phyloP scores from a whole-genome alignment of 495 filamentous ascomycete genomes.

The Aspergillus incahuasiensis region DNA sequence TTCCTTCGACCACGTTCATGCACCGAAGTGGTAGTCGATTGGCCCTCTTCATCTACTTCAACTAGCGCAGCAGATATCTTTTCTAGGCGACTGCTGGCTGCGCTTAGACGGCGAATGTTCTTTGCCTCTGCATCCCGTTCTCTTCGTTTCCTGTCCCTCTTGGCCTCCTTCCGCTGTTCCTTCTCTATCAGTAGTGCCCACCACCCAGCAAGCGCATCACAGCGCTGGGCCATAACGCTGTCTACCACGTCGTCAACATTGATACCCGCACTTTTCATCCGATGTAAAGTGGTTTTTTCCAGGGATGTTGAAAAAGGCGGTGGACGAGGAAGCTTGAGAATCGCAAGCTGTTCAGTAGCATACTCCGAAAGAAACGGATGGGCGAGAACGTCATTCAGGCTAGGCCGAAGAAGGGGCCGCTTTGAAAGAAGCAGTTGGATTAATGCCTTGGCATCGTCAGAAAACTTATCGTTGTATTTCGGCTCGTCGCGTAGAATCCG shows the following conservation, averaged over 20 bases:
- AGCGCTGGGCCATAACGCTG: slow-evolving; percentile 83
- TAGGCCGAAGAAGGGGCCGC: slow-evolving; percentile 76
- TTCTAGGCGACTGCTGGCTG: slow-evolving; percentile 78
- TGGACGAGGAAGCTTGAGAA: slow-evolving; percentile 78
- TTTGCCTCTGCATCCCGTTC: slow-evolving; percentile 80
- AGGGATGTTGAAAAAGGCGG: slow-evolving; percentile 81
- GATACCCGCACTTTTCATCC: slow-evolving; percentile 93
- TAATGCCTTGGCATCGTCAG: slow-evolving; percentile 69
- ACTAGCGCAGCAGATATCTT: slow-evolving; percentile 66
- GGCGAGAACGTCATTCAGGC: slow-evolving; percentile 79
- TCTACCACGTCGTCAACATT: slow-evolving; percentile 93
- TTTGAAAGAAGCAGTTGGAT: slow-evolving; percentile 79
- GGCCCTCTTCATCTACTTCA: slow-evolving; percentile 71
- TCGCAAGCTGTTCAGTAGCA: slow-evolving; percentile 83
- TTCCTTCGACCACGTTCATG: slow-evolving; percentile 49
- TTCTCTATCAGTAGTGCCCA: slow-evolving; percentile 95
- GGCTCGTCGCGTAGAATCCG: slow-evolving; percentile 83
- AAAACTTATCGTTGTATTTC: slow-evolving; percentile 73
- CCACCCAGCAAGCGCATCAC: slow-evolving; percentile 89
- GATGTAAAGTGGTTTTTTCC: slow-evolving; percentile 85
- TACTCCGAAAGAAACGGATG: slow-evolving; percentile 88
- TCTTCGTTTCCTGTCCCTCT: slow-evolving; percentile 77
- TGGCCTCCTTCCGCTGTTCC: slow-evolving; percentile 82
- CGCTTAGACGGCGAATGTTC: slow-evolving; percentile 74
- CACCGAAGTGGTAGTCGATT: slow-evolving; percentile 27